phyloP scores from a whole-genome alignment of 371 early-diverging fungal genomes.

The Mortierella sp. region DNA sequence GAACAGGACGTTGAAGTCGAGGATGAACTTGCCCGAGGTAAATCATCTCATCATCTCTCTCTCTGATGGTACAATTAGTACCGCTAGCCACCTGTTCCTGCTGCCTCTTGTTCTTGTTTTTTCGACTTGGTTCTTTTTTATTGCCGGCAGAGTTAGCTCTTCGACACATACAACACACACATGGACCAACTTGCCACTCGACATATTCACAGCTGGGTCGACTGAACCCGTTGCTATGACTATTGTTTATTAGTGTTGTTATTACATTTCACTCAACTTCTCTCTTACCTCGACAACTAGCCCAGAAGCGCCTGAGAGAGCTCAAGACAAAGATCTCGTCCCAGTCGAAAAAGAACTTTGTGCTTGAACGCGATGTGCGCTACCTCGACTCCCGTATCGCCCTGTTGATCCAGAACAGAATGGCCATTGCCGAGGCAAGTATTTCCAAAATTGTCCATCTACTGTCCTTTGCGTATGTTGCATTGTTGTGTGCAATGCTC shows the following conservation, averaged over 20 bases:
- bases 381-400: slow-evolving; percentile 95
- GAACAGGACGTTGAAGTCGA: slow-evolving; percentile 95
- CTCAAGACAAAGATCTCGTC: slow-evolving; percentile 90
- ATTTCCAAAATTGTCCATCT: too few relatives aligned
- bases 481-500: too few relatives aligned
- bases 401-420: slow-evolving; percentile 92
- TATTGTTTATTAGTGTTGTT: not conserved
- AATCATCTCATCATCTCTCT: slow-evolving; percentile 16
- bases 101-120: too few relatives aligned
- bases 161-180: too few relatives aligned
- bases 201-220: too few relatives aligned
- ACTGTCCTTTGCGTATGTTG: too few relatives aligned
- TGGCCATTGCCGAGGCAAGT: slow-evolving; percentile 87
- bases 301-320: slow-evolving; percentile 88
- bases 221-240: slow-evolving; percentile 1
- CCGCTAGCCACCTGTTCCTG: too few relatives aligned
- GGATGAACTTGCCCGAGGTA: slow-evolving; percentile 90
- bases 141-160: too few relatives aligned
- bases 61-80: too few relatives aligned
- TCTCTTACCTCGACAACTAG: slow-evolving; percentile 53
- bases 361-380: slow-evolving; percentile 94
- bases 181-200: too few relatives aligned
- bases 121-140: not conserved
- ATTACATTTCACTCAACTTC: too few relatives aligned
- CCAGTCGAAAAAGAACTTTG: slow-evolving; percentile 96